Conservation (phyloP, 2,329 filamentous ascomycete species). For the Thielaviopsis ethacetica region DNA sequence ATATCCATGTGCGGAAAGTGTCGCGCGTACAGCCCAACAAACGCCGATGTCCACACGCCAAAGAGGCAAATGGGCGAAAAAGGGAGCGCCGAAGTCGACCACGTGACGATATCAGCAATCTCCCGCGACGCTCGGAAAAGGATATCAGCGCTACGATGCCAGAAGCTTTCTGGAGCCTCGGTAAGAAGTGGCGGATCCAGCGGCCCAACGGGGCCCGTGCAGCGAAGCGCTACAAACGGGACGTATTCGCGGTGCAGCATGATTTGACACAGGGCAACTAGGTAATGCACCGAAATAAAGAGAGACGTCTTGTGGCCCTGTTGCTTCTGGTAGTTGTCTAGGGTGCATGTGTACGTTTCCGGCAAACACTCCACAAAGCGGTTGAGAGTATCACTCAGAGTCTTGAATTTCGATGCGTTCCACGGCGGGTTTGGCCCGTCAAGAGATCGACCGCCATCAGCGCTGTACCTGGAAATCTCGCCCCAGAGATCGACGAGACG, state of each 20-base stretch:
- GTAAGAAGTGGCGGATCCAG: constrained; percentile 26
- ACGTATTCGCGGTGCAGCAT: constrained; percentile 24
- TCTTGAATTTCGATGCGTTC: constrained; percentile 39
- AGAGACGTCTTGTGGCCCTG: neutral
- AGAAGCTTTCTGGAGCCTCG: constrained; percentile 29
- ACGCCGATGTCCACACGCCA: constrained; percentile 49
- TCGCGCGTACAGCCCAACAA: constrained; percentile 47
- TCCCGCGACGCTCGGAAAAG: constrained; percentile 47
- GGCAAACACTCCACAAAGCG: constrained; percentile 1
- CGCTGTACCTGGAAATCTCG: constrained; percentile 40
- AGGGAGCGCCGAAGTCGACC: constrained; percentile 44
- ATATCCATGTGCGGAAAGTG: constrained; percentile 56
- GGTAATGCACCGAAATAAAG: neutral
- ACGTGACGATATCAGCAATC: constrained; percentile 47
- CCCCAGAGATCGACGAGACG: constrained; percentile 43
- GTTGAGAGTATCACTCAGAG: constrained; percentile 25
- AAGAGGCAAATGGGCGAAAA: constrained; percentile 54
- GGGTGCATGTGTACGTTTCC: neutral
- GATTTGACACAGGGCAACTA: constrained; percentile 48
- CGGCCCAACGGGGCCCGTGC: constrained; percentile 32
- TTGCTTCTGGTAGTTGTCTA: neutral
- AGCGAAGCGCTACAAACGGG: constrained; percentile 22
- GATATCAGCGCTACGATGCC: constrained; percentile 43
- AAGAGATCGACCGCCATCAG: constrained; percentile 32
- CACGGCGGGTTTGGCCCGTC: constrained; percentile 38